Evolutionary conservation across 768 basidiomycete genomes (phyloP), one percentile per base, ranked within the genome.

Genomic region (Arthromyces matolae): DNA sequence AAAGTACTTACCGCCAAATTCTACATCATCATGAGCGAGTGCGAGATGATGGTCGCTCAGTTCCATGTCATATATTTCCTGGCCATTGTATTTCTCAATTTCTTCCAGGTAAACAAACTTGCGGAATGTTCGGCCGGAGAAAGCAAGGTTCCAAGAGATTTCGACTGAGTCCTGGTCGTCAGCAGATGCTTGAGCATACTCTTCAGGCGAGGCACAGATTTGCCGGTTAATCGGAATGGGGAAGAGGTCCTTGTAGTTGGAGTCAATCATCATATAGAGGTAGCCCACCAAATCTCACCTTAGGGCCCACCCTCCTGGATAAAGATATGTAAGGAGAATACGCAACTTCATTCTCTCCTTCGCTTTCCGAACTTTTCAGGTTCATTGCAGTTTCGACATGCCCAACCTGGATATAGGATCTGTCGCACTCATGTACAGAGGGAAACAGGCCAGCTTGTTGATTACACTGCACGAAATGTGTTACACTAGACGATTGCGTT

Each of bases 61-160:
- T 33, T 41, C 38, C 45, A 57, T 20, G 49, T 59, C 51, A 53
- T 55, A 31, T 60, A 50, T 29, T 45, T 45, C 2, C 28, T 27
- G 37, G 13, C n/a, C 34, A 33, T 41, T 4, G 29, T 35, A 0
- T 41, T 24, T 18, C 25, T 41, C 43, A 13, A 60, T 28, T 5
- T 42, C 42, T 42, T 66, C 59, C 1, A 53, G 51, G 16, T 61
- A 16, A 2, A 48, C 3, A 16, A 60, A 42, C 41, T 64, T 67
- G 4, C n/a, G 45, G 5, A 58, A 61, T 3, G 63, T 51, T 14
- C 49, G 52, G 9, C 62, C 64, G 0, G 65, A 61, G 28, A 61
- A 67, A 2, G 60, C 57, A 24, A 72, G 51, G 3, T 63, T 64
- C 69, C 69, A 71, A 8, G 54, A 60, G 8, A 72, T 51, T n/a